Conservation (phyloP, 75 land plant species). For the Chamaecyparis obtusa region DNA sequence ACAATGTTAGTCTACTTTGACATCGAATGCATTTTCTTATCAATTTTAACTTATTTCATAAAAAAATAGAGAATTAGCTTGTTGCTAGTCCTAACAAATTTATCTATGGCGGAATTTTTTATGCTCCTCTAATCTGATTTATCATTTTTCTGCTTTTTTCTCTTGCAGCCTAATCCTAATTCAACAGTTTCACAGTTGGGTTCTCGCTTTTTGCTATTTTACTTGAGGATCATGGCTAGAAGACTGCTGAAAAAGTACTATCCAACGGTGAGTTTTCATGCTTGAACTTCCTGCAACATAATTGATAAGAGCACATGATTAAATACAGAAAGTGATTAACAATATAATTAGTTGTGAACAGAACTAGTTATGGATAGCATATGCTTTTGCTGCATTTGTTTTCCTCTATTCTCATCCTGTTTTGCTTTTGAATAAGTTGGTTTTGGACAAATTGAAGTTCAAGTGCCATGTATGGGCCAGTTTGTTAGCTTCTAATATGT, state of each 20-base stretch:
- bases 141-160: neutral
- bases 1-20: neutral
- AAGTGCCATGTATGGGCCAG: neutral
- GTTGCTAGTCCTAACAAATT: neutral
- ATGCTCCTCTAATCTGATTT: neutral
- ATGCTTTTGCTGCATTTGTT: neutral
- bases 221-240: slow-evolving; percentile 40
- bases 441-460: neutral
- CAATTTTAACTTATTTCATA: neutral
- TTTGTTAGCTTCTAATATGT: neutral
- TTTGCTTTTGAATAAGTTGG: neutral
- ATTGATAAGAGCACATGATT: neutral
- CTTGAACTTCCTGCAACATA: slow-evolving; percentile 1
- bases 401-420: neutral
- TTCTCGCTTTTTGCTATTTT: slow-evolving; percentile 52
- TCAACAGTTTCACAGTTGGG: slow-evolving; percentile 51
- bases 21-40: neutral
- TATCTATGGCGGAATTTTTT: neutral
- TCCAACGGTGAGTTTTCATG: slow-evolving; percentile 49
- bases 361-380: neutral
- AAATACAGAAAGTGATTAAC: neutral
- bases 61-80: neutral
- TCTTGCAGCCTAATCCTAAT: slow-evolving; percentile 50
- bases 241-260: slow-evolving; percentile 59
- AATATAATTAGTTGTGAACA: neutral